A percentile compares a stretch with the other conserved stretches of the same genome.
Evolutionary conservation across 768 basidiomycete species (phyloP).

Genomic region (Tricholoma terreum): DNA sequence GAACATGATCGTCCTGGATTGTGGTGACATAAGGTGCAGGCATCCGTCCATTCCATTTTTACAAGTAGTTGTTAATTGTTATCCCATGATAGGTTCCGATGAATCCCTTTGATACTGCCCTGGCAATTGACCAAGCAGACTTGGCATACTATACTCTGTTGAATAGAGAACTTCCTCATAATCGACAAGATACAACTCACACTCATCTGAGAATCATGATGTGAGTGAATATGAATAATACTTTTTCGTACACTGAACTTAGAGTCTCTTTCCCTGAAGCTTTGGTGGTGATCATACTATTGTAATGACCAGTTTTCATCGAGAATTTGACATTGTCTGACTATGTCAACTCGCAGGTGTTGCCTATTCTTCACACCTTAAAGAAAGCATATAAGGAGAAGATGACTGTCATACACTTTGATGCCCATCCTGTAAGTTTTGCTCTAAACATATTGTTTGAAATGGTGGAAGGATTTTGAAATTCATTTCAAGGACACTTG

Average conservation of each 20-base stretch:
- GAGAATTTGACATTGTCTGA: neutral
- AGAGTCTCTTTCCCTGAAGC: neutral
- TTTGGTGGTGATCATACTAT: neutral
- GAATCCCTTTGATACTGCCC: neutral
- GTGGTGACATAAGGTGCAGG: neutral
- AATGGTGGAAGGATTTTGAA: neutral
- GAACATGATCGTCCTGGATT: neutral
- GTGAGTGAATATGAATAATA: neutral
- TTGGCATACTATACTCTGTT: neutral
- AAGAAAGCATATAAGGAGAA: neutral
- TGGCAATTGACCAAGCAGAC: neutral
- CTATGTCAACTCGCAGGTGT: neutral
- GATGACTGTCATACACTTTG: neutral
- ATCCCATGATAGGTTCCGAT: neutral
- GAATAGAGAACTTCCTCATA: neutral
- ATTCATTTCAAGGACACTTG: neutral
- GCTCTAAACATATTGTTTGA: neutral
- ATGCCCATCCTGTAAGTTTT: neutral
- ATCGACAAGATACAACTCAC: neutral
- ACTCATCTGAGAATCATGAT: neutral
- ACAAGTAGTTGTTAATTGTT: neutral
- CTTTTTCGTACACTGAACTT: neutral
- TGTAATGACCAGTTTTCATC: neutral
- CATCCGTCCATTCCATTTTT: neutral
- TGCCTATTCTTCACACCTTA: neutral